Evolutionary conservation across 257 asterid species (phyloP).

Genomic region (Solanum bulbocastanum): DNA sequence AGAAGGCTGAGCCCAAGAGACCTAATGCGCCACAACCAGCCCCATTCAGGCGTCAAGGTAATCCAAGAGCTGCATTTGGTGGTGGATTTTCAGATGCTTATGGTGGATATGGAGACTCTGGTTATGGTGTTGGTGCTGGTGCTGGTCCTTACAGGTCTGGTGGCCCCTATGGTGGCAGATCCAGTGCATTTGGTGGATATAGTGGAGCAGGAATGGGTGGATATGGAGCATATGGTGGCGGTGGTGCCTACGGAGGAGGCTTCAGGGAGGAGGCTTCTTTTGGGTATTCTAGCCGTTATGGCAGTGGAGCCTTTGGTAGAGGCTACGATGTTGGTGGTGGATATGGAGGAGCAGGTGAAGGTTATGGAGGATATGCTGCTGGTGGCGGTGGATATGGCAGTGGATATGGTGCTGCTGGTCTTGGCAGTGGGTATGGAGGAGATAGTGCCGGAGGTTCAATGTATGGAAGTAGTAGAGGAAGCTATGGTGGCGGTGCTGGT

Average conservation of each 20-base stretch:
- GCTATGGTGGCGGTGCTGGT: constrained; percentile 26
- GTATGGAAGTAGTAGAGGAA: constrained; percentile 20
- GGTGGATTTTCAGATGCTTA: constrained; percentile 2
- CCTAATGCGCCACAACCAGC: constrained; percentile 26
- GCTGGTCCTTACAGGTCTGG: constrained; percentile 10
- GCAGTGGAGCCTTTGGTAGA: background rate
- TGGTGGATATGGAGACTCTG: constrained; percentile 33
- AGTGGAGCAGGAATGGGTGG: constrained; percentile 6
- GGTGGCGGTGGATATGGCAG: constrained; percentile 6
- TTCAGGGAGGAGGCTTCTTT: constrained; percentile 2
- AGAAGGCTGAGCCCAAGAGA: constrained; percentile 63
- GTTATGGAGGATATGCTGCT: constrained; percentile 4
- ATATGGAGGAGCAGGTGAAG: constrained; percentile 3
- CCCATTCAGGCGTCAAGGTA: constrained; percentile 5
- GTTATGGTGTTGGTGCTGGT: background rate
- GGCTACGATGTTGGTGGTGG: background rate
- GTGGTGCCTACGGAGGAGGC: constrained; percentile 26
- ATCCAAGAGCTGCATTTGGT: constrained; percentile 10
- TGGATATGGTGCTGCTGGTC: constrained; percentile 19
- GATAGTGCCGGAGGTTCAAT: background rate
- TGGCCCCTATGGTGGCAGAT: constrained; percentile 19
- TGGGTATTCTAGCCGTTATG: constrained; percentile 13
- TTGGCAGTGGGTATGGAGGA: constrained; percentile 10
- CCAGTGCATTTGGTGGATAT: background rate
- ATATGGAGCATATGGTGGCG: constrained; percentile 33